Evolutionary conservation across 331 rosid species (phyloP).

Genomic region (Rosa hybrid): DNA sequence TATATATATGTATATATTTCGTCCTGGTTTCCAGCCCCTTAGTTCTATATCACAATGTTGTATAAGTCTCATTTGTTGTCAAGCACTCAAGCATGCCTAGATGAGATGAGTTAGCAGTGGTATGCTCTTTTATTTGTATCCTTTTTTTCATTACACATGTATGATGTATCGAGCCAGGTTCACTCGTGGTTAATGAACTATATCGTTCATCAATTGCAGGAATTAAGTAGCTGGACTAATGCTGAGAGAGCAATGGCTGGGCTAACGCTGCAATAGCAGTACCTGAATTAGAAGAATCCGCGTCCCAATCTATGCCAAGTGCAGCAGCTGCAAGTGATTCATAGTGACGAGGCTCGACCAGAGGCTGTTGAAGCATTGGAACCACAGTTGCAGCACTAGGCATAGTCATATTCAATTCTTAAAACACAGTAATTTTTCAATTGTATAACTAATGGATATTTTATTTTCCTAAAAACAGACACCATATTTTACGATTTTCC

Average conservation of each 20-base stretch:
- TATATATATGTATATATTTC: too few species aligned
- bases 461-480: too few species aligned
- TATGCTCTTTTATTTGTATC: neutral
- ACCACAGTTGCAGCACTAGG: neutral
- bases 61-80: neutral
- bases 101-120: neutral
- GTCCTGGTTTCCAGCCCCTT: too few species aligned
- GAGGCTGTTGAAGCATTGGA: neutral
- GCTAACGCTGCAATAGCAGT: neutral
- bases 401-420: neutral
- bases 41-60: too few species aligned
- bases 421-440: neutral
- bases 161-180: too few species aligned
- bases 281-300: neutral
- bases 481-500: too few species aligned
- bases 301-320: neutral
- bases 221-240: neutral
- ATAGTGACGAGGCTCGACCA: neutral
- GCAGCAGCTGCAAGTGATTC: neutral
- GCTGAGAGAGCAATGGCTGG: neutral
- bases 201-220: slow-evolving; percentile 31
- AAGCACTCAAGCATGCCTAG: too few species aligned
- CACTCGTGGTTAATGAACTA: neutral
- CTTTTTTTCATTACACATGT: too few species aligned
- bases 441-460: too few species aligned